phyloP scores from a whole-genome alignment of 83 land plant genomes.

The Diphasiastrum complanatum region DNA sequence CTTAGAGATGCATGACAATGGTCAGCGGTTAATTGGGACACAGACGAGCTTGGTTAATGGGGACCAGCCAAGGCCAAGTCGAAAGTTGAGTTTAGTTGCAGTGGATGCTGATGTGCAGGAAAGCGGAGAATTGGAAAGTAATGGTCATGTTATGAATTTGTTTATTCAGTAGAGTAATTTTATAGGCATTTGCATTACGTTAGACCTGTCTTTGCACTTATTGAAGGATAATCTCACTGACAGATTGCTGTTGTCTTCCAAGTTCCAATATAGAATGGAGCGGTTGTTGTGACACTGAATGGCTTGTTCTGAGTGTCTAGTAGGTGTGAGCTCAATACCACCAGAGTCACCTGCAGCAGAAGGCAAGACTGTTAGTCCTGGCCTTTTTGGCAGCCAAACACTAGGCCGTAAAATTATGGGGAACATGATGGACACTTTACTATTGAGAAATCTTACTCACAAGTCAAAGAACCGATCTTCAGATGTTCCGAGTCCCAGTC shows the following conservation, averaged over 20 bases:
- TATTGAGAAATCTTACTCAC: slow-evolving; percentile 65
- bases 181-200: neutral
- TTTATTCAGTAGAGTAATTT: neutral
- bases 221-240: no score
- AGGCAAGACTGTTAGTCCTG: slow-evolving; percentile 20
- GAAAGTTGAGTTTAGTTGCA: neutral
- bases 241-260: no score
- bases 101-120: neutral
- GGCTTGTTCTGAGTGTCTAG: no score
- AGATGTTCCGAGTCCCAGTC: slow-evolving; percentile 44
- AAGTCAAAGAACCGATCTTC: slow-evolving; percentile 39
- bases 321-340: neutral
- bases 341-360: slow-evolving; percentile 36
- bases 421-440: slow-evolving; percentile 81
- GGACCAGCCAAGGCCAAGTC: neutral
- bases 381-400: slow-evolving; percentile 49
- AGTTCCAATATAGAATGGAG: no score
- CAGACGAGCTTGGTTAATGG: neutral
- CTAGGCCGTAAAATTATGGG: slow-evolving; percentile 77
- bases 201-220: no score
- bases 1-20: neutral
- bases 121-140: neutral
- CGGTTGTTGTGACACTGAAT: no score
- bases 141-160: neutral
- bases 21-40: neutral